A percentile compares a stretch with the other conserved stretches of the same genome.
Evolutionary conservation across 768 basidiomycete species (phyloP).

Genomic region (Polyporus arcularius): DNA sequence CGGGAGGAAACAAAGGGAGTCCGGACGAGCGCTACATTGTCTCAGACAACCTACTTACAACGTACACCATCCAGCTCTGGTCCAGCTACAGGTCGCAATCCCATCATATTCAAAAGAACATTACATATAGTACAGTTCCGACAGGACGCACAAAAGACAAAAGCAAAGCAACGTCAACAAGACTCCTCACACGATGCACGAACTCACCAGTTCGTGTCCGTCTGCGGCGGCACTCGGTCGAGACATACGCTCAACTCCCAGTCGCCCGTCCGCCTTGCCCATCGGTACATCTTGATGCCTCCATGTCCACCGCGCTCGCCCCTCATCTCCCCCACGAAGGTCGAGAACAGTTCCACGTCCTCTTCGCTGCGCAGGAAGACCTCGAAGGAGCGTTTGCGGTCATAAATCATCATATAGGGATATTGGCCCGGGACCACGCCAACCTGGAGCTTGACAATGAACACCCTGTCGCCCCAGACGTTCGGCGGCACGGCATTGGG

Average conservation of each 20-base stretch:
- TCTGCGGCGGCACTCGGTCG: slow-evolving; percentile 19
- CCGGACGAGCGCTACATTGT: too few relatives aligned
- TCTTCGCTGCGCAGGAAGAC: slow-evolving; percentile 29
- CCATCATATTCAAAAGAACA: too few relatives aligned
- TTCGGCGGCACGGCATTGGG: slow-evolving; percentile 32
- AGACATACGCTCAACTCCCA: slow-evolving; percentile 26
- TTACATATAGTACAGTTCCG: too few relatives aligned
- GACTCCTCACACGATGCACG: too few relatives aligned
- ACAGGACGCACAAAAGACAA: too few relatives aligned
- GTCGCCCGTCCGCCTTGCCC: slow-evolving; percentile 28
- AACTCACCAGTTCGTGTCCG: slow-evolving; percentile 20
- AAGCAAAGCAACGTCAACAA: too few relatives aligned
- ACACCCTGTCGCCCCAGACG: slow-evolving; percentile 36
- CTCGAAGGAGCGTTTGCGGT: slow-evolving; percentile 41
- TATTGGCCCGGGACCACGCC: not conserved
- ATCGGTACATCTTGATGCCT: slow-evolving; percentile 31
- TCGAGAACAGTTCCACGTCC: slow-evolving; percentile 19
- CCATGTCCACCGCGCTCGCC: slow-evolving; percentile 20
- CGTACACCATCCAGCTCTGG: too few relatives aligned
- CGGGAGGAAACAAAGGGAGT: too few relatives aligned
- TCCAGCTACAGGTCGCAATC: too few relatives aligned
- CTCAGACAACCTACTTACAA: too few relatives aligned
- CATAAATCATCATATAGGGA: slow-evolving; percentile 36
- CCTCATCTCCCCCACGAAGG: slow-evolving; percentile 22
- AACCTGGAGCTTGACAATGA: slow-evolving; percentile 43